These are phyloP conservation scores for Petunia hybrid DNA, from an alignment of 305 asterid species.

Conservation along the genomic window DNA sequence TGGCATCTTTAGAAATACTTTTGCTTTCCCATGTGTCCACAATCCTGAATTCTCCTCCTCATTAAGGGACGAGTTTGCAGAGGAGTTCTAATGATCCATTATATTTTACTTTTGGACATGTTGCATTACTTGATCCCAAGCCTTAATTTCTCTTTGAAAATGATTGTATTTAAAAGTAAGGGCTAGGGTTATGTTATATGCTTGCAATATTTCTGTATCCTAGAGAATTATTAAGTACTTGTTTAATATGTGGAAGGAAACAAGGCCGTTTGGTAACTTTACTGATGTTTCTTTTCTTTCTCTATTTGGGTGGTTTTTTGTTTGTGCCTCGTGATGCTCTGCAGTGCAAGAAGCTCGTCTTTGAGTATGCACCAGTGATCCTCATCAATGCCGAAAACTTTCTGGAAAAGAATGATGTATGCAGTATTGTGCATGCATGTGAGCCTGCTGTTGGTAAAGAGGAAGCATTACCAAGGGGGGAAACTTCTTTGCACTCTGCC, in stretches of 20 bases:
- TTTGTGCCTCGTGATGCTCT: slow-evolving; percentile 1
- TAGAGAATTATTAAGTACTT: too few relatives aligned
- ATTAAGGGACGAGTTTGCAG: not conserved
- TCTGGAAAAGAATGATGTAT: slow-evolving; percentile 51
- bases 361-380: slow-evolving; percentile 53
- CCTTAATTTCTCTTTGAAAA: not conserved
- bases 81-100: slow-evolving; percentile 3
- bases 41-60: not conserved
- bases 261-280: not conserved
- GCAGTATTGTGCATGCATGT: slow-evolving; percentile 39
- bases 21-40: not conserved
- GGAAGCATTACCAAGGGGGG: slow-evolving; percentile 1
- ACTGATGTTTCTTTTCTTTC: slow-evolving; percentile 15
- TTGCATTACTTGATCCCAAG: not conserved
- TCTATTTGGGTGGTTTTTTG: not conserved
- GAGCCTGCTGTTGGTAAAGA: slow-evolving; percentile 9
- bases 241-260: not conserved
- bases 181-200: not conserved
- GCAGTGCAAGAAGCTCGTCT: slow-evolving; percentile 58
- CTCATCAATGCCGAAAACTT: slow-evolving; percentile 52
- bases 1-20: not conserved
- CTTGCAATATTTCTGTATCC: slow-evolving; percentile 1
- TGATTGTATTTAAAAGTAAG: not conserved
- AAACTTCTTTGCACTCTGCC: slow-evolving; percentile 18
- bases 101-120: not conserved